Evolutionary conservation across 306 rosid species (phyloP), one percentile per base, ranked within the genome.

Genomic region (Mimosa pudica): DNA sequence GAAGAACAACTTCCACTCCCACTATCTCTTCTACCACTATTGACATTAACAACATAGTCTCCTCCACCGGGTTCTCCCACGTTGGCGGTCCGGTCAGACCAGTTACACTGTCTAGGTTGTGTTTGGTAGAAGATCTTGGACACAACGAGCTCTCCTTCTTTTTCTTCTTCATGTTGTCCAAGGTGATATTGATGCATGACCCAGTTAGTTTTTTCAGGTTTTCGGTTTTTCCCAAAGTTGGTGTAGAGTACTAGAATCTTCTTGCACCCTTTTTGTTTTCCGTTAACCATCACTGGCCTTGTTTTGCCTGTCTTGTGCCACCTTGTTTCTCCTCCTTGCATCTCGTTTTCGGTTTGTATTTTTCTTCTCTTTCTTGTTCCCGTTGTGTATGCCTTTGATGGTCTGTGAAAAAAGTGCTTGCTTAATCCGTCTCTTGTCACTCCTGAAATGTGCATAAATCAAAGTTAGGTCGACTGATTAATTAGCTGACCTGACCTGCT

Each of bases 251-350:
- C 97, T 0, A 92, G 81, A 61, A 92, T 92, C 74, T 92, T 92
- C 86, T 92, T 92, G 88, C 97, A 92, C 0, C 97, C 97, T 41
- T 90, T 92, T 36, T 92, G 97, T 73, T 87, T 92, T 0, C 97
- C 94, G 2, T 87, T 92, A 61, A 88, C 97, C 97, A 92, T 90
- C 7, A 92, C 97, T 4, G 97, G 92, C 78, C 97, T 78, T 1
- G 97, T 92, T 73, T 92, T 92, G 1, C 97, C 97, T 0, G 97
- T 92, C 84, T 92, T 92, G 85, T 92, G 97, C 97, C 97, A 92
- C 79, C 97, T 49, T 0, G 97, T 92, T 79, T 92, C 97, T 1
- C 97, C 97, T 0, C 94, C 92, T 71, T 88, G 94, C 41, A 89
- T 64, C 82, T 88, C 94, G 30, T 89, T 88, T 68, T 92, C 97